Base-by-base conservation (phyloP, 1,284 basidiomycete species). In the Rhodotorula sp. region DNA sequence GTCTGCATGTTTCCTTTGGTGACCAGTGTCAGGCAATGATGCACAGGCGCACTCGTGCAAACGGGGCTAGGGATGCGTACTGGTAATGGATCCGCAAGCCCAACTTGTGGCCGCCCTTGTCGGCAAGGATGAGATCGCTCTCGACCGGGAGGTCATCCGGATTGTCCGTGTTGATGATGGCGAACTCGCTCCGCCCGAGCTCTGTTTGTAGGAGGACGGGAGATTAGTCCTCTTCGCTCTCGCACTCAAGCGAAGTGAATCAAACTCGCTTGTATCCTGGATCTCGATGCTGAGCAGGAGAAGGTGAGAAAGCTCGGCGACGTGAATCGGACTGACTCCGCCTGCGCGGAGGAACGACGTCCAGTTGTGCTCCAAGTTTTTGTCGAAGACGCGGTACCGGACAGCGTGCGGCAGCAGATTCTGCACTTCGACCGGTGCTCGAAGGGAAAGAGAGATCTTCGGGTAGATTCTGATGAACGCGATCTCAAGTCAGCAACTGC, bases 141-240 rank as follows among this genome's bases (percentile, higher is more conserved):
- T 97, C 94, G 46, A 89, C 84, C 61, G 91, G 90, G 74, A 95
- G 92, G 80, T 96, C 94, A 29, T 95, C 91, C 67, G 91, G 88
- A 57, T 89, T 90, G 79, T 97, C 93, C 8, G 92, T 93, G 76
- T 95, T 96, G 82, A 99, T 95, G 80, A 99, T 98, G 3, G 93
- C 90, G 77, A 98, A 99, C 74, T 99, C 95, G 80, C 93, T 95
- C n/a, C 93, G 90, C 77, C 91, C 91, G 84, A 93, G 95, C n/a
- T 87, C 91, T 58, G 37, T 12, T 42, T 42, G 37, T 12, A 12
- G 14, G 14, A 42, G 10, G 10, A 42, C 12, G 12, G 2, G 37
- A 42, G 33, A 12, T 42, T 42, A 42, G 37, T 42, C 10, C 14
- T 10, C 37, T 42, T 42, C 10, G 8, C 14, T 42, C 37, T 12